Evolutionary conservation across 768 basidiomycete species (phyloP).

Genomic region (Chiua virens): DNA sequence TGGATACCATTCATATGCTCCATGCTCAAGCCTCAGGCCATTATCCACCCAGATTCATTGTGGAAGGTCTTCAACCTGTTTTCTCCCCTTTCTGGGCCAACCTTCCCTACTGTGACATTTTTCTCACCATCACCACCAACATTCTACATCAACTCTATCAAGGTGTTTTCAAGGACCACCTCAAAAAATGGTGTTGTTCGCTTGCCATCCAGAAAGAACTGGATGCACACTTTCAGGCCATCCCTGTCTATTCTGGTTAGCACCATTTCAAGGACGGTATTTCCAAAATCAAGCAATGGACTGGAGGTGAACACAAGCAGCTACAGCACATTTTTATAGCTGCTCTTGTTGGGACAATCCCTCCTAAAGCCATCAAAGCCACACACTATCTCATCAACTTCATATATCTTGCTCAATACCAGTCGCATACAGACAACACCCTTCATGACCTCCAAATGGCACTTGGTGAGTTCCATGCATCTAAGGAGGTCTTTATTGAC

Average conservation of each 20-base stretch:
- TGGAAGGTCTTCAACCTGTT: background rate
- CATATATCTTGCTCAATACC: too few species aligned
- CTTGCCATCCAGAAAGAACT: background rate
- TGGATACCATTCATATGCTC: background rate
- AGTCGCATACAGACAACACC: too few species aligned
- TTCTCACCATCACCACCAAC: background rate
- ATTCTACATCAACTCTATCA: conserved; percentile 2
- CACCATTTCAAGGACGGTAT: background rate
- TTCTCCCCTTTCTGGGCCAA: conserved; percentile 2
- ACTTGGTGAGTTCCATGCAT: too few species aligned
- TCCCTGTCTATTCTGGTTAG: background rate
- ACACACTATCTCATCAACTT: too few species aligned
- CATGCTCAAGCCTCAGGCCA: background rate
- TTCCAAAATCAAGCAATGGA: background rate
- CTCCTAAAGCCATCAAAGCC: too few species aligned
- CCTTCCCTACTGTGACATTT: background rate
- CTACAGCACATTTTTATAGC: background rate
- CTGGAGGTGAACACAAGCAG: background rate
- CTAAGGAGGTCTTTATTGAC: too few species aligned
- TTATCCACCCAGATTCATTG: background rate
- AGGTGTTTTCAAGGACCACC: background rate
- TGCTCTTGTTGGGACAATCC: background rate
- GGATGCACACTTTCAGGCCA: background rate
- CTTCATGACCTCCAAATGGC: too few species aligned
- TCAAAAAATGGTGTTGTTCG: conserved; percentile 1